Evolutionary conservation across 345 rosid species (phyloP).

Genomic region (Eucalyptus tenuipes): DNA sequence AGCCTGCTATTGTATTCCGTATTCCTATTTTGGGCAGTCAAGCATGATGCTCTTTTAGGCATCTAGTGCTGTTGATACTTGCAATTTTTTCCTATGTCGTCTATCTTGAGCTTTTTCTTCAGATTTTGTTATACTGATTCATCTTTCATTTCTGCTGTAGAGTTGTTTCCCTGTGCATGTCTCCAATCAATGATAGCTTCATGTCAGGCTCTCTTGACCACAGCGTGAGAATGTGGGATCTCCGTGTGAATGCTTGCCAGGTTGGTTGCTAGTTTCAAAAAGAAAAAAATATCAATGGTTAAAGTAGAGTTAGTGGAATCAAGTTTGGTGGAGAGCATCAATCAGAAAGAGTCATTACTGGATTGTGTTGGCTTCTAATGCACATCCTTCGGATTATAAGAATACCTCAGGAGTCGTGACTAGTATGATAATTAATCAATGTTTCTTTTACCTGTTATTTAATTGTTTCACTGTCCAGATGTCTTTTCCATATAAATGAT

Average conservation of each 20-base stretch:
- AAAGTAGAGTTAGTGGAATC: background rate
- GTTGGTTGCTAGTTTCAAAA: constrained; percentile 25
- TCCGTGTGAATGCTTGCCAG: constrained; percentile 99
- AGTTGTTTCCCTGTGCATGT: constrained; percentile 95
- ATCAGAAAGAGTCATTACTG: background rate
- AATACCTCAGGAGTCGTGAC: background rate
- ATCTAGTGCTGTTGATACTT: background rate
- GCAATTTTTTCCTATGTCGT: background rate
- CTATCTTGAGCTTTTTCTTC: background rate
- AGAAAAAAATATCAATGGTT: background rate
- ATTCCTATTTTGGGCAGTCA: background rate
- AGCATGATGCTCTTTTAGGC: background rate
- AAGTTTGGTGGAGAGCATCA: background rate
- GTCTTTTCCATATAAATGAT: background rate
- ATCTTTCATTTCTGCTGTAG: constrained; percentile 17
- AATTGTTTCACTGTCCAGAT: background rate
- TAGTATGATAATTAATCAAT: background rate
- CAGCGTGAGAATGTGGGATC: constrained; percentile 95
- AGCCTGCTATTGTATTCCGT: background rate
- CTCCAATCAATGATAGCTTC: constrained; percentile 94
- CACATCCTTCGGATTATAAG: background rate
- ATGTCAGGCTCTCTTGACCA: constrained; percentile 98
- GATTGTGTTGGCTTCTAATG: background rate
- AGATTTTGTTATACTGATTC: background rate
- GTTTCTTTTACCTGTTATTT: background rate